A percentile compares a stretch with the other conserved stretches of the same genome.
Conservation (phyloP, 2,329 filamentous ascomycete genomes). For the Nemania diffusa region DNA sequence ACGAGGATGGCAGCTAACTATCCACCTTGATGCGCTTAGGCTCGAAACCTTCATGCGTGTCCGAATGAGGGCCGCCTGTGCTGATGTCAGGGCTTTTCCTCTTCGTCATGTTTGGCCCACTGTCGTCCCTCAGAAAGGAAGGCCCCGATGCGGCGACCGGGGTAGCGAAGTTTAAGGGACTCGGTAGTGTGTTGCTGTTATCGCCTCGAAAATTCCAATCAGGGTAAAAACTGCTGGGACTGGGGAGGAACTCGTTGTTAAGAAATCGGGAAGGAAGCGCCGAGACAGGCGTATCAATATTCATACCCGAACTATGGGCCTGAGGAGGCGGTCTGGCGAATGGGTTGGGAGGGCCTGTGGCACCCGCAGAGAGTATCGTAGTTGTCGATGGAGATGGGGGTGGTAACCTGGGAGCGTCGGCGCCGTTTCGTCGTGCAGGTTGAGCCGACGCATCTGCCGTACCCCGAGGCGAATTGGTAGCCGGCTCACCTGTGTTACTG, state of each 20-base stretch:
- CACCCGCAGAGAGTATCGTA: slow-evolving; percentile 87
- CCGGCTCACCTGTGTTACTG: slow-evolving; percentile 77
- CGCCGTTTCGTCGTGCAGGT: slow-evolving; percentile 57
- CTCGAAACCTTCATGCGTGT: slow-evolving; percentile 59
- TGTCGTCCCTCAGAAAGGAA: slow-evolving; percentile 70
- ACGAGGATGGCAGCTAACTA: slow-evolving; percentile 44
- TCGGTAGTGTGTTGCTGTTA: slow-evolving; percentile 88
- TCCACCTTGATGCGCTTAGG: slow-evolving; percentile 66
- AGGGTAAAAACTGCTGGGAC: slow-evolving; percentile 90
- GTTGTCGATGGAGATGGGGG: slow-evolving; percentile 92
- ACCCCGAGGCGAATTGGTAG: slow-evolving; percentile 65
- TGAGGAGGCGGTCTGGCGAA: slow-evolving; percentile 90
- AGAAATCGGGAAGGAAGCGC: slow-evolving; percentile 93
- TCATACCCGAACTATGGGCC: slow-evolving; percentile 65
- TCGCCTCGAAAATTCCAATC: slow-evolving; percentile 82
- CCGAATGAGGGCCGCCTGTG: slow-evolving; percentile 53
- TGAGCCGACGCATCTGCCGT: slow-evolving; percentile 69
- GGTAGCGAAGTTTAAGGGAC: slow-evolving; percentile 91
- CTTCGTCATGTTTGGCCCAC: slow-evolving; percentile 54
- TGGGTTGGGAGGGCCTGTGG: slow-evolving; percentile 91
- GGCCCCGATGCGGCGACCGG: slow-evolving; percentile 73
- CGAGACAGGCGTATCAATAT: slow-evolving; percentile 87
- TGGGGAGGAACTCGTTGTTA: slow-evolving; percentile 85
- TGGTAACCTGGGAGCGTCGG: slow-evolving; percentile 75
- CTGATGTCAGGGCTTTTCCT: slow-evolving; percentile 67